Percentiles rank a stretch among this genome's conserved stretches.
Evolutionary conservation across 768 basidiomycete genomes (phyloP).

Genomic region (Multifurca ochricompacta): DNA sequence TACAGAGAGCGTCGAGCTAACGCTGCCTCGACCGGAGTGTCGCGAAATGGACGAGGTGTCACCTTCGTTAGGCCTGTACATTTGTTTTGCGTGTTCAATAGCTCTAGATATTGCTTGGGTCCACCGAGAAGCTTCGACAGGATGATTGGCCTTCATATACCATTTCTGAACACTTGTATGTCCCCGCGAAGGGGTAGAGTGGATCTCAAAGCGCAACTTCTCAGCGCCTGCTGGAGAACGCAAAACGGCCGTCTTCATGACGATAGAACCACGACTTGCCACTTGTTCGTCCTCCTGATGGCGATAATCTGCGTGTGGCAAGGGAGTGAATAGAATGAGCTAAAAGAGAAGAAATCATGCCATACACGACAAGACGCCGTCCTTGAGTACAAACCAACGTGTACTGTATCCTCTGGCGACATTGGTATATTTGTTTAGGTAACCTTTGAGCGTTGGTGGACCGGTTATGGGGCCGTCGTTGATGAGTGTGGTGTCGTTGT

Average conservation of each 20-base stretch:
- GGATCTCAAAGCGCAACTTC: slow-evolving; percentile 76
- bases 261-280: slow-evolving; percentile 80
- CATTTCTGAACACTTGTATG: slow-evolving; percentile 55
- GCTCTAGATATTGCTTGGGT: slow-evolving; percentile 63
- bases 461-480: slow-evolving; percentile 38
- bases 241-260: slow-evolving; percentile 71
- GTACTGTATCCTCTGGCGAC: slow-evolving; percentile 86
- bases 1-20: slow-evolving; percentile 8
- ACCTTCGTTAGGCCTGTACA: slow-evolving; percentile 34
- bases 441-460: slow-evolving; percentile 62
- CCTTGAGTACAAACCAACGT: slow-evolving; percentile 87
- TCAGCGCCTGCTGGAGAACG: slow-evolving; percentile 44
- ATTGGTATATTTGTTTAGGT: slow-evolving; percentile 88
- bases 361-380: slow-evolving; percentile 79
- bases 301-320: slow-evolving; percentile 50
- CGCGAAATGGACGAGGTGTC: slow-evolving; percentile 29
- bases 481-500: slow-evolving; percentile 70
- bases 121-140: slow-evolving; percentile 87
- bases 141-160: slow-evolving; percentile 81
- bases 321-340: background rate
- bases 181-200: slow-evolving; percentile 46
- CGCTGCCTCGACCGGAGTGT: slow-evolving; percentile 13
- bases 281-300: slow-evolving; percentile 86
- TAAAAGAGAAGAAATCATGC: slow-evolving; percentile 14
- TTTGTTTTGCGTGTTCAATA: slow-evolving; percentile 62